Evolutionary conservation across 768 basidiomycete genomes (phyloP).

Genomic region (Dentipellis sp.): DNA sequence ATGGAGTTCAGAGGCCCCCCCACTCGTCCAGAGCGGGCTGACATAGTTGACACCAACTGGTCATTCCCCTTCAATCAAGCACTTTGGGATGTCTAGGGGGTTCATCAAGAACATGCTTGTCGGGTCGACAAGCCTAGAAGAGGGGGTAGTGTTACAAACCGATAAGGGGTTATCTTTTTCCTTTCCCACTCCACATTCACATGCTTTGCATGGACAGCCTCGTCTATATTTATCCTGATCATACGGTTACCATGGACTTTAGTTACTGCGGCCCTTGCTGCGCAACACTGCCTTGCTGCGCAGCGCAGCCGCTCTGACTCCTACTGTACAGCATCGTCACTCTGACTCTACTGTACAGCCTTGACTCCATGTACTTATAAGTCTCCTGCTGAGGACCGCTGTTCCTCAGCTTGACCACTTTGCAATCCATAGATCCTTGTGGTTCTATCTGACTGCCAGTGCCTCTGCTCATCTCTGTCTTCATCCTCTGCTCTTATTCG

Average conservation of each 20-base stretch:
- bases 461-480: neutral
- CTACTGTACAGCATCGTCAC: no score
- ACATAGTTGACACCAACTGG: neutral
- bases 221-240: no score
- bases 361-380: conserved; percentile 29
- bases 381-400: conserved; percentile 17
- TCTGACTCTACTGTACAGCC: neutral
- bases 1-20: neutral
- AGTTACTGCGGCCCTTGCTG: neutral
- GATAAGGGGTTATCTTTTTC: no score
- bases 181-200: no score
- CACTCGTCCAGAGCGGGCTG: neutral
- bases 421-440: neutral
- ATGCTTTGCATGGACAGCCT: no score
- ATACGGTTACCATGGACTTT: neutral
- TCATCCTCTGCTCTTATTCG: neutral
- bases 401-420: conserved; percentile 12
- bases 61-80: neutral
- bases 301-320: neutral
- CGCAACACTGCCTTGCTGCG: no score
- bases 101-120: neutral
- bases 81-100: neutral
- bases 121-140: neutral
- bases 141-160: neutral
- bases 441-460: neutral